phyloP scores from a whole-genome alignment of 202 grass and related monocot genomes.

The Saccharum hybrid region DNA sequence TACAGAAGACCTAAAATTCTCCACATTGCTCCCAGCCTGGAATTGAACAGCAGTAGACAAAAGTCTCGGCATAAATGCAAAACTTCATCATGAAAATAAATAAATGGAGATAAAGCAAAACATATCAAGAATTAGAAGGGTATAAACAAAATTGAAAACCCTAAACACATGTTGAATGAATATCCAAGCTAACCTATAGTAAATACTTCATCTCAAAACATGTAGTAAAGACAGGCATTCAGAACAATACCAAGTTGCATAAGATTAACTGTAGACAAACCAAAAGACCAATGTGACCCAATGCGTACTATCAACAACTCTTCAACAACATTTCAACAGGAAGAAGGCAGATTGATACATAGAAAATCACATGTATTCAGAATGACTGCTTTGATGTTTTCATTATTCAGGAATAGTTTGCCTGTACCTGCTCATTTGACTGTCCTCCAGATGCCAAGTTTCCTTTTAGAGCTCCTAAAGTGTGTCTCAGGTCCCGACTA shows the following conservation, averaged over 20 bases:
- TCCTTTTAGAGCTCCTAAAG: conserved; percentile 62
- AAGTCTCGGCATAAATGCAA: background rate
- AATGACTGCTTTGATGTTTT: background rate
- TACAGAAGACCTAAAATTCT: conserved; percentile 27
- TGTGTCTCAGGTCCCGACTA: conserved; percentile 54
- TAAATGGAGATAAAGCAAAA: conserved; percentile 15
- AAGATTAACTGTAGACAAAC: background rate
- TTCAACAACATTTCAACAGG: conserved; percentile 14
- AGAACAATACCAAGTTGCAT: conserved; percentile 30
- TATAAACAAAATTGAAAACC: conserved; percentile 16
- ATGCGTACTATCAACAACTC: background rate
- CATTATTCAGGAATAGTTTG: conserved; percentile 12
- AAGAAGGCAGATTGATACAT: conserved; percentile 14
- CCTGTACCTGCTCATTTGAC: conserved; percentile 54
- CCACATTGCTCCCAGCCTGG: conserved; percentile 50
- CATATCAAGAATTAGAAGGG: conserved; percentile 27
- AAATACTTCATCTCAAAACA: conserved; percentile 2
- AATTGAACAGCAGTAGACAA: conserved; percentile 12
- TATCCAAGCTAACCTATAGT: background rate
- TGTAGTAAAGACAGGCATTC: background rate
- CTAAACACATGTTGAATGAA: background rate
- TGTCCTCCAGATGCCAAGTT: conserved; percentile 56
- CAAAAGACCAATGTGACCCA: background rate
- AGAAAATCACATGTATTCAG: conserved; percentile 33
- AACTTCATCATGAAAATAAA: conserved; percentile 29